These are phyloP conservation scores for Lindgomyces ingoldianus DNA, from an alignment of 495 filamentous ascomycete species.

Conservation along the genomic window DNA sequence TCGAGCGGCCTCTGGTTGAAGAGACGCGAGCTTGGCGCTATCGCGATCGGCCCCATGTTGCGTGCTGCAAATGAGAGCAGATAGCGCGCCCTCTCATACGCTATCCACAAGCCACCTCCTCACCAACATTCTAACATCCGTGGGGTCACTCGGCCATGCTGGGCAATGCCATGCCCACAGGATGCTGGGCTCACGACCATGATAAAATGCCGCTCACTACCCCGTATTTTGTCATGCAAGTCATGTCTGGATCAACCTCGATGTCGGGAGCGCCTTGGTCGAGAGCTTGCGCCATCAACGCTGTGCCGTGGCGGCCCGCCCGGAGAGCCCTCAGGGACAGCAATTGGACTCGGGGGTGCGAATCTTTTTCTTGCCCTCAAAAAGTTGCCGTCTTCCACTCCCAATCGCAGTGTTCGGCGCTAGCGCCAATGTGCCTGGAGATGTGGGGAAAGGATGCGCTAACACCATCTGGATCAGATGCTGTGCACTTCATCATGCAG, in stretches of 20 bases:
- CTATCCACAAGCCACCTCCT: slow-evolving; percentile 30
- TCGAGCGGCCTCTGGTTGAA: neutral
- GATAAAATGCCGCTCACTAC: slow-evolving; percentile 8
- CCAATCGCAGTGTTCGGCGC: neutral
- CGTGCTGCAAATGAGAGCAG: slow-evolving; percentile 9
- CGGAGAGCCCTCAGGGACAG: neutral
- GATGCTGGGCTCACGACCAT: neutral
- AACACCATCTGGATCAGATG: slow-evolving; percentile 9
- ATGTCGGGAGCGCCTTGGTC: neutral
- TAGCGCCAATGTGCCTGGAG: neutral
- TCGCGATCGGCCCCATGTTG: slow-evolving; percentile 20
- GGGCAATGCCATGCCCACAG: no score
- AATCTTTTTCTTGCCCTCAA: neutral
- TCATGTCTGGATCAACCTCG: slow-evolving; percentile 10
- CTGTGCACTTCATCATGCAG: slow-evolving; percentile 15
- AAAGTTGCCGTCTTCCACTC: neutral
- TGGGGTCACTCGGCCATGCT: slow-evolving; percentile 2
- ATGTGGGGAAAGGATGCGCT: slow-evolving; percentile 15
- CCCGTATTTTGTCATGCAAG: slow-evolving; percentile 30
- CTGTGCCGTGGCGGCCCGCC: neutral
- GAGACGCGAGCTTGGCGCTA: neutral
- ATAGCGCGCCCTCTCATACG: slow-evolving; percentile 10
- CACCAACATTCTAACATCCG: slow-evolving; percentile 9
- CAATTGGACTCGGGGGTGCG: neutral
- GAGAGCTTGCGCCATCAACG: neutral